Conservation (phyloP, 2,329 filamentous ascomycete species). For the Parastagonospora nodorum region DNA sequence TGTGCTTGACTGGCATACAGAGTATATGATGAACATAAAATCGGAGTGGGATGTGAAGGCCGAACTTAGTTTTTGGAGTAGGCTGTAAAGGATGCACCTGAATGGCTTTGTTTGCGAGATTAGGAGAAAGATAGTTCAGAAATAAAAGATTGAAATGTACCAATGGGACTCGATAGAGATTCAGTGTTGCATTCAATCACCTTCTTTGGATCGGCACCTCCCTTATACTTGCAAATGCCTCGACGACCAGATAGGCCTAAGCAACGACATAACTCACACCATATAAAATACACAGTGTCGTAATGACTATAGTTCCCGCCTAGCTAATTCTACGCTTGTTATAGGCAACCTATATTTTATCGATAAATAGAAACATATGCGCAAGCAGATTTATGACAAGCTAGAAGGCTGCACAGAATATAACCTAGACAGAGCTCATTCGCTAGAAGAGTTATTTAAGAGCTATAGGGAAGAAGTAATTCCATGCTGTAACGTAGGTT, state of each 20-base stretch:
- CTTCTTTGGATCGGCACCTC: slow-evolving; percentile 18
- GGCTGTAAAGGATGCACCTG: too few species aligned
- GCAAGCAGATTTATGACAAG: slow-evolving; percentile 17
- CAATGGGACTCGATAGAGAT: too few species aligned
- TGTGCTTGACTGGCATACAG: too few species aligned
- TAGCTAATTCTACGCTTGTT: slow-evolving; percentile 7
- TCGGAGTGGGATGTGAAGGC: too few species aligned
- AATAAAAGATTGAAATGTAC: too few species aligned
- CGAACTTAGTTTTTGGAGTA: too few species aligned
- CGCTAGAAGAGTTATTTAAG: slow-evolving; percentile 25
- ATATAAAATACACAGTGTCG: slow-evolving; percentile 3
- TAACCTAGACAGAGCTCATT: slow-evolving; percentile 18
- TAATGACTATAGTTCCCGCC: slow-evolving; percentile 2
- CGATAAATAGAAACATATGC: slow-evolving; percentile 8
- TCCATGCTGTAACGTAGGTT: slow-evolving; percentile 27
- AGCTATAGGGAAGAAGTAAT: slow-evolving; percentile 19
- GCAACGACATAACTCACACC: slow-evolving; percentile 13
- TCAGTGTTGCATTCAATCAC: too few species aligned
- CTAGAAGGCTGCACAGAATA: slow-evolving; percentile 25
- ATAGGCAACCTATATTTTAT: slow-evolving; percentile 15
- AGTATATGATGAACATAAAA: too few species aligned
- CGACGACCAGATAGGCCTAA: slow-evolving; percentile 21
- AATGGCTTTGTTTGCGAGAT: not conserved
- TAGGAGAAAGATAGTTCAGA: too few species aligned
- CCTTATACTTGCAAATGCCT: slow-evolving; percentile 24